Evolutionary conservation across 1,284 basidiomycete genomes (phyloP).

Genomic region (Meripilus lineatus): DNA sequence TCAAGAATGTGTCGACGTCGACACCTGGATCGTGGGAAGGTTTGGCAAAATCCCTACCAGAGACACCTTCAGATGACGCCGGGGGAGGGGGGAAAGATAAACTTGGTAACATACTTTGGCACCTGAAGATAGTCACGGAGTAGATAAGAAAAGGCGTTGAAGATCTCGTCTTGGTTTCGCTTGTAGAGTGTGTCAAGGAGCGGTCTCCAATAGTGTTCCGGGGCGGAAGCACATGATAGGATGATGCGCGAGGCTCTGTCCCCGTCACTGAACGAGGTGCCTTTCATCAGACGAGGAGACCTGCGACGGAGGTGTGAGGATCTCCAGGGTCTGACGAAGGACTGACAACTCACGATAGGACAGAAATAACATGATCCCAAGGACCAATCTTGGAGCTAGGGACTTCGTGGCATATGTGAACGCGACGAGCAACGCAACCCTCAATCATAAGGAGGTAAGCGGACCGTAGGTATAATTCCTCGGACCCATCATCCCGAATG

Average conservation of each 20-base stretch:
- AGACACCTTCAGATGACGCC: no score
- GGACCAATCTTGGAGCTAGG: no score
- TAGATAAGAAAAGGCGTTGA: background rate
- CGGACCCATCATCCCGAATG: background rate
- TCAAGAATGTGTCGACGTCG: background rate
- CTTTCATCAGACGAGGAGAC: no score
- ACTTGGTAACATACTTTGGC: background rate
- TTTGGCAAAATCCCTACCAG: background rate
- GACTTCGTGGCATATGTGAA: no score
- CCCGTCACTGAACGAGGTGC: background rate
- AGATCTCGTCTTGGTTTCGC: background rate
- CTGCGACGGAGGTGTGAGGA: no score
- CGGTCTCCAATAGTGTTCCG: conserved; percentile 1
- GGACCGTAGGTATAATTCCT: background rate
- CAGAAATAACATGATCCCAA: background rate
- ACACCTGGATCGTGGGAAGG: background rate
- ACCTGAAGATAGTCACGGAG: background rate
- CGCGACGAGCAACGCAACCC: background rate
- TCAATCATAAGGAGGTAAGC: background rate
- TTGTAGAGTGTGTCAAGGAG: background rate
- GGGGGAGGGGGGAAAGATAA: background rate
- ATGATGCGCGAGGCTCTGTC: conserved; percentile 1
- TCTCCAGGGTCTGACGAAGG: background rate
- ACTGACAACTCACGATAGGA: background rate
- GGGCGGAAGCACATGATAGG: background rate